Base-by-base conservation (phyloP, 345 rosid genomes). In the Hypericum androsaemum region DNA sequence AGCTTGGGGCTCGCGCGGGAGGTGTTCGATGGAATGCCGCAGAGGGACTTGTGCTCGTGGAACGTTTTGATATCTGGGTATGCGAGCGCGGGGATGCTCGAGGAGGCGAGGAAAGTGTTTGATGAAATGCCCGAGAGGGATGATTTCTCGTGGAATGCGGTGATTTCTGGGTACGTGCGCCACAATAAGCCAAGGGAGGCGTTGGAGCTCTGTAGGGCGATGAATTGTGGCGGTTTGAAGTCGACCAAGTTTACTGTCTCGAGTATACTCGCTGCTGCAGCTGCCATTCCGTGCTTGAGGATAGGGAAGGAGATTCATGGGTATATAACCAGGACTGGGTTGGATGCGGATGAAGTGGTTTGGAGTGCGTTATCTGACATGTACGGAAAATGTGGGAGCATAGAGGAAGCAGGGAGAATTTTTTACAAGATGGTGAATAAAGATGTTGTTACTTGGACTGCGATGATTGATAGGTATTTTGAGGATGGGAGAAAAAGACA, bases 391-490 rank as follows among this genome's bases (percentile, higher is more conserved):
- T 89, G 94, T 58, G 95, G 97, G 3, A 81, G 77, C 71, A 43
- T 86, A 38, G 72, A 73, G 40, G 88, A 82, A 71, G 95, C 95
- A 6, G 73, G 87, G 69, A 58, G 41, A 55, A 79, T 83, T 39
- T 89, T 86, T 52, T 78, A 89, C 59, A 80, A 48, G 68, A 81
- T 86, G 59, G 28, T 52, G 10, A 61, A 74, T 12, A 86, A 72
- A 77, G 97, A 89, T 71, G 70, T 83, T 50, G 85, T 89, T 53
- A 47, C 95, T 3, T 89, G 97, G 95, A 83, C 97, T 10, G 75
- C 82, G 3, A 86, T 86, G 95, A 86, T 82, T 10, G 88, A 80
- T 65, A 71, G 79, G 39, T 89, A 78, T 70, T 84, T 89, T 41
- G 77, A 71, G 61, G 80, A 74, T 6, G 80, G 82, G 10, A 79